Conservation (phyloP, 768 basidiomycete genomes). For the Hydnomerulius pinastri region DNA sequence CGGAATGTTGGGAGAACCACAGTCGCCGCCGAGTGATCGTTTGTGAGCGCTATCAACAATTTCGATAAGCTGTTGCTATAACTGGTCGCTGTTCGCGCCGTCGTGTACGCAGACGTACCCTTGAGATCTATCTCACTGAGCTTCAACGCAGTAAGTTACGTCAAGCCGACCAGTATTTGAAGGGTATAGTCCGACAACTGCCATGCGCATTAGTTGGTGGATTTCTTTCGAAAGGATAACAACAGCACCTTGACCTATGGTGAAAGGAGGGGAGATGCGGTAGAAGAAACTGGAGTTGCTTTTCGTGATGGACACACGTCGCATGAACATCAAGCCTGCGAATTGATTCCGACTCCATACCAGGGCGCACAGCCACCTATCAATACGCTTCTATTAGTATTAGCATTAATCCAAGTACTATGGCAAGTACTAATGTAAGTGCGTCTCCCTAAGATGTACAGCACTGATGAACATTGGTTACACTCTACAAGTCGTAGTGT, state of each 20-base stretch:
- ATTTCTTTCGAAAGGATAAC: constrained; percentile 1
- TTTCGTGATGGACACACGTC: background rate
- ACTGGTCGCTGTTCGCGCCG: background rate
- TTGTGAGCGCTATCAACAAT: background rate
- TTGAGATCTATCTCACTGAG: background rate
- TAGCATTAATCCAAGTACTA: no score
- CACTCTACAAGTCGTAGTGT: no score
- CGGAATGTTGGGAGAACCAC: background rate
- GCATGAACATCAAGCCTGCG: no score
- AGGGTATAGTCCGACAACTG: no score
- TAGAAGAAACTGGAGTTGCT: background rate
- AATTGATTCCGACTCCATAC: no score
- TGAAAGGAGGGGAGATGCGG: background rate
- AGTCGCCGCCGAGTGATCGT: background rate
- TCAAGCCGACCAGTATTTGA: no score
- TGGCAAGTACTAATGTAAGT: no score
- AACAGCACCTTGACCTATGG: background rate
- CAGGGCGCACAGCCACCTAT: no score
- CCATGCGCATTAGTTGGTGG: constrained; percentile 6
- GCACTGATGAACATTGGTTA: no score
- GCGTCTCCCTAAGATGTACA: no score
- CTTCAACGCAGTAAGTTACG: no score
- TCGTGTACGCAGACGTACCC: background rate
- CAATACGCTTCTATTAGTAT: no score
- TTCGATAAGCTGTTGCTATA: background rate